Conservation (phyloP, 176 grass and related monocot genomes). For the Oryza nivara region DNA sequence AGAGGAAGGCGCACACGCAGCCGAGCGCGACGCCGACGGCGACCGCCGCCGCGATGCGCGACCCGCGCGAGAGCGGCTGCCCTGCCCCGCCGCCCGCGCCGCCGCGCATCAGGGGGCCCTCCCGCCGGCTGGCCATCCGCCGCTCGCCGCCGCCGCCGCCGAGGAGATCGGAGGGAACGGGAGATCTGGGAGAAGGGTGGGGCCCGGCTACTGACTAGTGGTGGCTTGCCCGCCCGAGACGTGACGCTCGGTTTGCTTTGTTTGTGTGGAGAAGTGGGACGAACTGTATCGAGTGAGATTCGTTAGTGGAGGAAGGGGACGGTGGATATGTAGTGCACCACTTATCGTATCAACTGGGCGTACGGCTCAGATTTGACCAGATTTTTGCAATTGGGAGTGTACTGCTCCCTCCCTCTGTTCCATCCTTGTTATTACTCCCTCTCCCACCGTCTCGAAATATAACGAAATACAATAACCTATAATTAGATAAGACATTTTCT, state of each 20-base stretch:
- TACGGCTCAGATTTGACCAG: background rate
- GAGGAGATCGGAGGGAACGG: conserved; percentile 20
- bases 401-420: too few relatives aligned
- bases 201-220: background rate
- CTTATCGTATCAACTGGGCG: background rate
- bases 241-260: conserved; percentile 36
- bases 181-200: background rate
- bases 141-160: background rate
- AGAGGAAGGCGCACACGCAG: conserved; percentile 83
- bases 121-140: conserved; percentile 78
- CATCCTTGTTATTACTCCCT: too few relatives aligned
- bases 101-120: conserved; percentile 65
- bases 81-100: conserved; percentile 9
- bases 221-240: background rate
- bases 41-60: conserved; percentile 76
- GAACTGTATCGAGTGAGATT: background rate
- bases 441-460: too few relatives aligned
- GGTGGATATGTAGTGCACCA: background rate
- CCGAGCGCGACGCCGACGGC: conserved; percentile 74
- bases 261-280: background rate
- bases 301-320: too few relatives aligned
- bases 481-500: too few relatives aligned
- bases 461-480: too few relatives aligned
- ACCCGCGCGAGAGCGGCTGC: conserved; percentile 66
- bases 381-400: background rate